Evolutionary conservation across 2,329 filamentous ascomycete species (phyloP).

Genomic region (Teratosphaeria viscida): DNA sequence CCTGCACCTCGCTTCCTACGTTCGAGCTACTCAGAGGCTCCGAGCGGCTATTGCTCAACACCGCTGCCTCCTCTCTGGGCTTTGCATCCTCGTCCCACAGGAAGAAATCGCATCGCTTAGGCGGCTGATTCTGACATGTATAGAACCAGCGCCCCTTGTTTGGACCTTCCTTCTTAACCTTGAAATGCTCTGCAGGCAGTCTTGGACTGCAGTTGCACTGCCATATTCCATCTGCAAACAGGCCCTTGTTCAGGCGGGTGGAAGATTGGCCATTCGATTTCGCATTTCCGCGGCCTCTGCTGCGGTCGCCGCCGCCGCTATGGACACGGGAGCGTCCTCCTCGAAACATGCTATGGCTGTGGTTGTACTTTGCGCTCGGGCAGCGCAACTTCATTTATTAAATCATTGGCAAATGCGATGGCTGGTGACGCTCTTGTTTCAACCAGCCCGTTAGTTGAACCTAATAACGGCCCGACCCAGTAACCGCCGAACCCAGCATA

Average conservation of each 20-base stretch:
- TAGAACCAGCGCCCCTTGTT: constrained; percentile 47
- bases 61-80: constrained; percentile 36
- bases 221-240: constrained; percentile 33
- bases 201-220: constrained; percentile 47
- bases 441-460: not conserved
- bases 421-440: not conserved
- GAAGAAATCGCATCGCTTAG: constrained; percentile 46
- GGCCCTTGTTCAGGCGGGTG: constrained; percentile 9
- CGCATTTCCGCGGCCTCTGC: not conserved
- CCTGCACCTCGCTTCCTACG: constrained; percentile 10
- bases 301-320: not conserved
- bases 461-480: not conserved
- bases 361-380: not conserved
- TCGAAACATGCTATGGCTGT: not conserved
- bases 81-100: constrained; percentile 47
- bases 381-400: not conserved
- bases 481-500: too few species aligned
- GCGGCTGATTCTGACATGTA: constrained; percentile 43
- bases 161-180: constrained; percentile 46
- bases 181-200: constrained; percentile 43
- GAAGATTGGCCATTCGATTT: not conserved
- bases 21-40: constrained; percentile 1
- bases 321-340: not conserved
- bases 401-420: not conserved
- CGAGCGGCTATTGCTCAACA: constrained; percentile 24